These are phyloP conservation scores for Exophiala sp. DNA, from an alignment of 2,329 filamentous ascomycete species.

Conservation along the genomic window DNA sequence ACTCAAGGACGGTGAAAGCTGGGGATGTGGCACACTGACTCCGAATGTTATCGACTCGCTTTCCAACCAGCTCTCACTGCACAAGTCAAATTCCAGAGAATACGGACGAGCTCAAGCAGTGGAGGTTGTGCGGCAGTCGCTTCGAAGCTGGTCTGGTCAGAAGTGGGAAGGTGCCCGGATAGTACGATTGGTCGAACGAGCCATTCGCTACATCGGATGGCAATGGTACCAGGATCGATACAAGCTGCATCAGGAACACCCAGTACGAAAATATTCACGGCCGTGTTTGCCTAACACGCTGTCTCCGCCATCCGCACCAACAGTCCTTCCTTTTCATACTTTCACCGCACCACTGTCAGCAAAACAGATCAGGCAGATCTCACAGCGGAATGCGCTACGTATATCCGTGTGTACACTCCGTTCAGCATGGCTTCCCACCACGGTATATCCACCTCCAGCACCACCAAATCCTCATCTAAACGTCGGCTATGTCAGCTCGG, in stretches of 20 bases:
- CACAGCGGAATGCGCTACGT: constrained; percentile 86
- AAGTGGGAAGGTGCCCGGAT: constrained; percentile 87
- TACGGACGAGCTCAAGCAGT: constrained; percentile 22
- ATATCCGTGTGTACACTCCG: constrained; percentile 88
- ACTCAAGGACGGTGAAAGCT: constrained; percentile 76
- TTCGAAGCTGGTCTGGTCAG: constrained; percentile 64
- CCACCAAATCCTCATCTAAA: constrained; percentile 82
- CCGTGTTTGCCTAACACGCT: constrained; percentile 70
- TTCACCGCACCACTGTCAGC: constrained; percentile 93
- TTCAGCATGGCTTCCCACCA: constrained; percentile 77
- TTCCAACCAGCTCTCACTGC: constrained; percentile 43
- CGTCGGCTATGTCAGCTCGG: constrained; percentile 93
- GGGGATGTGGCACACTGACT: constrained; percentile 72
- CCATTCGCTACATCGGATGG: constrained; percentile 72
- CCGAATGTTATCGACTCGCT: constrained; percentile 50
- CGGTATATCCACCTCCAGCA: constrained; percentile 78
- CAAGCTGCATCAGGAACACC: constrained; percentile 56
- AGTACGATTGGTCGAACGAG: constrained; percentile 78
- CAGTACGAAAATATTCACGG: constrained; percentile 61
- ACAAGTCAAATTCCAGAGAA: constrained; percentile 18
- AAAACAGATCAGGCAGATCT: constrained; percentile 88
- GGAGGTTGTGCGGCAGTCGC: constrained; percentile 32
- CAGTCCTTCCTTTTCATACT: constrained; percentile 93
- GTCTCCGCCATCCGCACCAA: constrained; percentile 80
- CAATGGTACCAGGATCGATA: constrained; percentile 86